Evolutionary conservation across 1,284 basidiomycete genomes (phyloP).

Genomic region (Cutaneotrichosporon sp.): DNA sequence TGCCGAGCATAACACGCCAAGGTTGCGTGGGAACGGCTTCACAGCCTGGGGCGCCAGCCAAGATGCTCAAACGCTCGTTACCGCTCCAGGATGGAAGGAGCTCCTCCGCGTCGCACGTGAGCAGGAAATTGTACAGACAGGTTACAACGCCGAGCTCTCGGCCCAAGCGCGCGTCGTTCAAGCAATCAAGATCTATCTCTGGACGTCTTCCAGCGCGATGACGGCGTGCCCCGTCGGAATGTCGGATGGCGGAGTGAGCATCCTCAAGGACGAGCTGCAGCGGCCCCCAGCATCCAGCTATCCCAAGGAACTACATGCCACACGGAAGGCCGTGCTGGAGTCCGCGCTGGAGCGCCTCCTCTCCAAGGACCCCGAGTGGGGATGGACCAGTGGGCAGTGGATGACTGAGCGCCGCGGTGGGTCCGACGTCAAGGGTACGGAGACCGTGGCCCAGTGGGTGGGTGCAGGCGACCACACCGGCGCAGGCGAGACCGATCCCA

Average conservation of each 20-base stretch:
- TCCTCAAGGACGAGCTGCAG: conserved; percentile 4
- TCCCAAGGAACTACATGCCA: background rate
- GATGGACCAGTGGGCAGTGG: conserved; percentile 75
- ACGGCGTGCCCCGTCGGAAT: conserved; percentile 15
- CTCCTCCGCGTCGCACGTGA: conserved; percentile 14
- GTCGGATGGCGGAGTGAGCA: conserved; percentile 16
- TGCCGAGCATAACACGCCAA: conserved; percentile 17
- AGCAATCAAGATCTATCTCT: conserved; percentile 15
- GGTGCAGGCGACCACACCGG: background rate
- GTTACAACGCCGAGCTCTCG: conserved; percentile 8
- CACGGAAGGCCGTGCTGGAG: conserved; percentile 2
- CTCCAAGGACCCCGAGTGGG: conserved; percentile 53
- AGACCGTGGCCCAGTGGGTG: conserved; percentile 52
- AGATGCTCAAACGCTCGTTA: conserved; percentile 11
- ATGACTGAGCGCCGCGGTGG: conserved; percentile 78
- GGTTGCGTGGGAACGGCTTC: conserved; percentile 12
- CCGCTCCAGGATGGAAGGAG: conserved; percentile 12
- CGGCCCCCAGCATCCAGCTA: background rate
- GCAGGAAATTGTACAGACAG: conserved; percentile 14
- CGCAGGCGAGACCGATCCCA: conserved; percentile 7
- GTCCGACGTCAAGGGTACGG: conserved; percentile 68
- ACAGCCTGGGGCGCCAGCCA: conserved; percentile 10
- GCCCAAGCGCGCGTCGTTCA: conserved; percentile 16
- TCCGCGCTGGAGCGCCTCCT: conserved; percentile 11
- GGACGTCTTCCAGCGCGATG: conserved; percentile 7